Evolutionary conservation across 352 stramenopile genomes (phyloP).

Genomic region (Phytophthora sojae): DNA sequence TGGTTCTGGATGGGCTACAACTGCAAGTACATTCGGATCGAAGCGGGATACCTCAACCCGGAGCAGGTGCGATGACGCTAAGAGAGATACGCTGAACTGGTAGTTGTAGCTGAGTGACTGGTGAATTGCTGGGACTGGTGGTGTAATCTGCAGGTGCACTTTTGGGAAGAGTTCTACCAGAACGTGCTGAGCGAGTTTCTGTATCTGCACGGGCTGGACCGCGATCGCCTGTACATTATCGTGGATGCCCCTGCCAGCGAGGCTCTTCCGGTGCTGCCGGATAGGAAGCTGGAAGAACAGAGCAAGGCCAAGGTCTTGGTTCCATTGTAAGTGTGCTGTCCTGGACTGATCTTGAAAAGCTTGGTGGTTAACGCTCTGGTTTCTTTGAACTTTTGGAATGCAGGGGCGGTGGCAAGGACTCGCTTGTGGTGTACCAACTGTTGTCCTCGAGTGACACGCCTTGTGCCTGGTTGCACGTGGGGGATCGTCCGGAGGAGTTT

Average conservation of each 20-base stretch:
- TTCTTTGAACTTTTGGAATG: background rate
- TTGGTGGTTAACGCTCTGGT: background rate
- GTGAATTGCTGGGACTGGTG: background rate
- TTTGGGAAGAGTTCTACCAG: constrained; percentile 55
- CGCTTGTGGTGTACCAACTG: constrained; percentile 46
- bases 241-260: constrained; percentile 16
- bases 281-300: constrained; percentile 29
- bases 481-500: constrained; percentile 44
- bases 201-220: constrained; percentile 43
- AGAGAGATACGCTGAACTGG: background rate
- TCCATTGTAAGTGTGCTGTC: constrained; percentile 36
- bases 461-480: constrained; percentile 46
- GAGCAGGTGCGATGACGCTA: constrained; percentile 26
- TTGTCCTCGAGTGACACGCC: constrained; percentile 30
- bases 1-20: constrained; percentile 58
- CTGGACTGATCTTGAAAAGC: background rate
- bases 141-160: constrained; percentile 30
- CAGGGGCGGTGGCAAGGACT: constrained; percentile 51
- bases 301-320: constrained; percentile 38
- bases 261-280: constrained; percentile 25
- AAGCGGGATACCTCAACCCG: constrained; percentile 42
- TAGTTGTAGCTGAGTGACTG: background rate
- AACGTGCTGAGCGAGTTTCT: constrained; percentile 51
- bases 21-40: constrained; percentile 46
- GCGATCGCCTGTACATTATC: constrained; percentile 45